Evolutionary conservation across 1,139 yeast genomes (phyloP), one percentile per base, ranked within the genome.

Genomic region (Debaryomycetaceae sp.): DNA sequence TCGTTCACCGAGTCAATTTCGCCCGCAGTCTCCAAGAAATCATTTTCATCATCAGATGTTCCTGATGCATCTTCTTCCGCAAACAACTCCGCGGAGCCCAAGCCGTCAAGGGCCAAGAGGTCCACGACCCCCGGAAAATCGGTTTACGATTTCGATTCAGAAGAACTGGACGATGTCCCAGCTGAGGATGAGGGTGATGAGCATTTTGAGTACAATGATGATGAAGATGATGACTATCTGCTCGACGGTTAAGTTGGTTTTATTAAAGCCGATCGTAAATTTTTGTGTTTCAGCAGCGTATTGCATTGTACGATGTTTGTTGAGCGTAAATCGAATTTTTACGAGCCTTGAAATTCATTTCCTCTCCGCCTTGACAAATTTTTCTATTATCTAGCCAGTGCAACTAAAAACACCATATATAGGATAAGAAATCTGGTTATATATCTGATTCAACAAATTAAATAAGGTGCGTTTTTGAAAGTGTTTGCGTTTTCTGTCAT

Each of bases 61-160:
- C 19, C 14, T 24, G 22, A 26, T 13, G 3, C 41, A 34, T 5
- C 33, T 28, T 28, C 28, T n/a, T 17, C 36, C 34, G 11, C 24
- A 35, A 9, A 47, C 43, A 22, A 45, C 51, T 30, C 30, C 42
- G 34, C 38, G 15, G 18, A 35, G 14, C 11, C 35, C 39, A 34
- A 52, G 48, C 31, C 35, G 9, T 18, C 19, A 5, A 24, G 33
- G 13, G 17, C 13, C 16, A 31, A 35, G n/a, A 38, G 17, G 9
- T 6, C 14, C 15, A 19, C 31, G 8, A 13, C 29, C 18, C 13
- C 41, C 9, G 18, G 31, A 5, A 16, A 14, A 11, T 22, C 26
- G 26, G 26, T 22, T 22, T 22, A 8, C 26, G 26, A 22, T 11
- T 22, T 22, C 30, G 41, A 38, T 6, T 30, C 36, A 2, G 44